Percentiles rank a stretch among this genome's conserved stretches.
phyloP scores from a whole-genome alignment of 768 basidiomycete species.

The Xerocomellus intermedius region DNA sequence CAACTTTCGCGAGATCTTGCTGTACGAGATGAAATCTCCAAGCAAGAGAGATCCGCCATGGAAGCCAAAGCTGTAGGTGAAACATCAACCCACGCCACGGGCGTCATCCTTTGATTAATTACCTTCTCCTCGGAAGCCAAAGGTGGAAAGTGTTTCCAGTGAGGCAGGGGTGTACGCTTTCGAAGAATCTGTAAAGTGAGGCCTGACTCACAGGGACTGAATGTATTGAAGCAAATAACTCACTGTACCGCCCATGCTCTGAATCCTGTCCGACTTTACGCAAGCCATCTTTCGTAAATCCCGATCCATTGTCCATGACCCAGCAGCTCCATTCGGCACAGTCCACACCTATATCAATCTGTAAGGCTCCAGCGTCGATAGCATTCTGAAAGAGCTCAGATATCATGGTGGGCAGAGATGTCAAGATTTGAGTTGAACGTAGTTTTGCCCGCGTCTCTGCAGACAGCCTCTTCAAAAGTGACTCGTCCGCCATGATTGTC shows the following conservation, averaged over 20 bases:
- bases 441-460: conserved; percentile 64
- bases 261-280: conserved; percentile 48
- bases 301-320: conserved; percentile 83
- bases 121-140: conserved; percentile 97
- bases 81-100: conserved; percentile 9
- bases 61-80: conserved; percentile 70
- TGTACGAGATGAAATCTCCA: conserved; percentile 85
- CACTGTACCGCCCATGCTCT: conserved; percentile 66
- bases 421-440: conserved; percentile 82
- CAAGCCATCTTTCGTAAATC: conserved; percentile 65
- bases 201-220: background rate
- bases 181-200: conserved; percentile 56
- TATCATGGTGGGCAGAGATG: conserved; percentile 74
- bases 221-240: conserved; percentile 27
- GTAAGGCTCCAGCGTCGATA: conserved; percentile 73
- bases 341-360: conserved; percentile 72
- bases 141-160: conserved; percentile 56
- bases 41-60: conserved; percentile 69
- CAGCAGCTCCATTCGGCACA: conserved; percentile 78
- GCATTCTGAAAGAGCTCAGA: conserved; percentile 90
- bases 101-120: conserved; percentile 4
- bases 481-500: conserved; percentile 19
- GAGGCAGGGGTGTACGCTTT: conserved; percentile 59
- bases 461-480: conserved; percentile 45
- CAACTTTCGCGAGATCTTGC: conserved; percentile 58